Evolutionary conservation across 805 yeast genomes (phyloP), one percentile per base, ranked within the genome.

Genomic region (Jamesozyma piceae): DNA sequence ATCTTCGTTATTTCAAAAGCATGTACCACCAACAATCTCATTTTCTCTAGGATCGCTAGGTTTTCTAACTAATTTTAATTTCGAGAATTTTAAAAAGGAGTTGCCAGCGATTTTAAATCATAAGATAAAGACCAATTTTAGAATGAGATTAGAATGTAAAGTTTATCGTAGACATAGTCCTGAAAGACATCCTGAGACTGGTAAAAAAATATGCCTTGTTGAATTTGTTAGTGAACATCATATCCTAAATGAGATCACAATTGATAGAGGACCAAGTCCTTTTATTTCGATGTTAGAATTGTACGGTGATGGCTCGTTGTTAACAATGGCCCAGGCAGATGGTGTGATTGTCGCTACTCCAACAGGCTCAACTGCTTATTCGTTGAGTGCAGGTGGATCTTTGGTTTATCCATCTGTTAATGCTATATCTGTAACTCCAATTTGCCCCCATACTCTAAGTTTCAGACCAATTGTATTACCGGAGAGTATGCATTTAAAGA

Each of bases 361-460:
- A 8, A 87, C 96, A 0, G 97, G 97, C 1, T 86, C 95, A 1
- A 89, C 97, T 0, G 97, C 97, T 0, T 89, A 89, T 62, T 86
- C 95, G 1, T 68, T 89, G 37, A 81, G 94, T 34, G 96, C 97
- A 0, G 96, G 96, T 8, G 97, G 97, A 1, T 82, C 95, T 1
- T 71, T 89, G 39, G 95, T 89, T 5, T 95, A 89, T 54, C 96
- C 97, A 0, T 86, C 84, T 24, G 94, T 89, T n/a, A 80, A 86
- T 45, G 95, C 95, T 11, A 83, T 88, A 26, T 78, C 87, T 43
- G 88, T 89, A 11, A 87, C 96, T 0, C 97, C 97, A 1, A 87
- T 89, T 42, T 89, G 97, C 58, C 96, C 97, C 1, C 96, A 89
- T 58, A 85, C 96, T 0, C 71, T 89, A 38, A 83, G 95, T 5